These are phyloP conservation scores for Tieghemostelium lacteum DNA, from an alignment of 78 protist genomes.

Conservation along the genomic window DNA sequence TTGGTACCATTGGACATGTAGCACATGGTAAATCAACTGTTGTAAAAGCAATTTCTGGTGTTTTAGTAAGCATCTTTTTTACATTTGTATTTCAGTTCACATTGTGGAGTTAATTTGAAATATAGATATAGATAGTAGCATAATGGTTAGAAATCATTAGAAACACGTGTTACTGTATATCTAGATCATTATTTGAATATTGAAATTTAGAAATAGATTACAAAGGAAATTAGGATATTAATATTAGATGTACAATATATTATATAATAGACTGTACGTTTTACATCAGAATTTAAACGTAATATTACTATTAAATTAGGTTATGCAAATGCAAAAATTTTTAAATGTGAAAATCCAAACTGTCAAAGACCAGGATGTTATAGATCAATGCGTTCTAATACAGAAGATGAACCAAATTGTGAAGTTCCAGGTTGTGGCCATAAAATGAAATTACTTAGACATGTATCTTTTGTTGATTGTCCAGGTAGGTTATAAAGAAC, in stretches of 20 bases:
- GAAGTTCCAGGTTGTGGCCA: conserved; percentile 91
- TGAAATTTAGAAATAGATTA: too few species aligned
- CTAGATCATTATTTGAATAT: too few species aligned
- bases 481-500: neutral
- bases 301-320: conserved; percentile 99
- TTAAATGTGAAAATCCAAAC: conserved; percentile 88
- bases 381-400: conserved; percentile 78
- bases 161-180: too few species aligned
- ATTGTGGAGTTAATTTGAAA: neutral
- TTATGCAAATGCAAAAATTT: conserved; percentile 99
- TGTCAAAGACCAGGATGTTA: conserved; percentile 97
- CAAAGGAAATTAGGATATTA: too few species aligned
- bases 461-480: conserved; percentile 95
- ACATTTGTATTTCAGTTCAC: too few species aligned
- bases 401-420: conserved; percentile 85
- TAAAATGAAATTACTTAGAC: conserved; percentile 83
- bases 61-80: conserved; percentile 82
- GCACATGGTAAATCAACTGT: conserved; percentile 99
- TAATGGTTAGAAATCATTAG: too few species aligned
- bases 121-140: too few species aligned
- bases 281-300: conserved; percentile 98
- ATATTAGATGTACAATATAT: neutral
- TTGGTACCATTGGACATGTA: conserved; percentile 99
- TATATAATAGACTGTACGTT: conserved; percentile 91
- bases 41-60: conserved; percentile 99